Conservation (phyloP, 75 land plant species). For the Pseudotsuga menziesii region DNA sequence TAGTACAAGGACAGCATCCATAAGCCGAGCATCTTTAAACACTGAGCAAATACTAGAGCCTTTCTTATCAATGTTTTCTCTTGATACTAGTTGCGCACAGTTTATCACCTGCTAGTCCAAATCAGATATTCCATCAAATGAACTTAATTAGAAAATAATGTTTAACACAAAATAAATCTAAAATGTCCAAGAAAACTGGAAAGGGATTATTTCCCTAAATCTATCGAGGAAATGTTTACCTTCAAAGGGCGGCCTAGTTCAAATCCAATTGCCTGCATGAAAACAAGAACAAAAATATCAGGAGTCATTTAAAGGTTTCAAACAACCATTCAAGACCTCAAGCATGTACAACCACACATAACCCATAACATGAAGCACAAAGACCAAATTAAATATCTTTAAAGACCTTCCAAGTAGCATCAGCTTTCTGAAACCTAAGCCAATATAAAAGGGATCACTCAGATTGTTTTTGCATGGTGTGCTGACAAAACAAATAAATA, state of each 20-base stretch:
- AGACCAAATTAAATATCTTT: not conserved
- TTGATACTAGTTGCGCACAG: conserved; percentile 27
- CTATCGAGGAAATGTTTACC: conserved; percentile 7
- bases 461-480: too few relatives aligned
- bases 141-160: not conserved
- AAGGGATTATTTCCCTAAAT: not conserved
- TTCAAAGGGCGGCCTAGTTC: conserved; percentile 30
- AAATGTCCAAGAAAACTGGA: not conserved
- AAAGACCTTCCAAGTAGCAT: not conserved
- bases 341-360: not conserved
- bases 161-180: not conserved
- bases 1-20: conserved; percentile 35
- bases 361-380: not conserved
- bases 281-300: conserved; percentile 4
- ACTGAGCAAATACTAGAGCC: conserved; percentile 17
- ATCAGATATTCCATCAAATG: not conserved
- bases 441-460: too few relatives aligned
- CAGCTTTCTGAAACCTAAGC: too few relatives aligned
- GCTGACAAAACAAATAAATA: too few relatives aligned
- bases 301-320: conserved; percentile 1
- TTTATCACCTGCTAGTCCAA: conserved; percentile 20
- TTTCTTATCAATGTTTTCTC: conserved; percentile 29
- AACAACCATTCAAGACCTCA: not conserved
- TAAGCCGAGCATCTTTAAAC: conserved; percentile 29
- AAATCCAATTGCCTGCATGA: conserved; percentile 28